Conservation (phyloP, 495 filamentous ascomycete genomes). For the Entonaema liquescens region DNA sequence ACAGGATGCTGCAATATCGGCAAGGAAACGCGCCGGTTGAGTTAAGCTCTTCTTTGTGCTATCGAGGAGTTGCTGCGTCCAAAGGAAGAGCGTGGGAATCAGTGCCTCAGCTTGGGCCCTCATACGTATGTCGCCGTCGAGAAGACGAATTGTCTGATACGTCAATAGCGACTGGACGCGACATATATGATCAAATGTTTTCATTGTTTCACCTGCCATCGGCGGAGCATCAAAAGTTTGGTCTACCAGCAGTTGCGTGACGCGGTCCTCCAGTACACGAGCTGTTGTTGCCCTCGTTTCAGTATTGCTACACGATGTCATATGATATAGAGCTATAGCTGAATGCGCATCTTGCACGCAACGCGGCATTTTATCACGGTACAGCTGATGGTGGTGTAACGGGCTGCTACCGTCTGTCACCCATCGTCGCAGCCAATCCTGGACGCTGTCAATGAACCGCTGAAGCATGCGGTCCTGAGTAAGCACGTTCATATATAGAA, state of each 20-base stretch:
- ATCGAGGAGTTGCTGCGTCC: slow-evolving; percentile 51
- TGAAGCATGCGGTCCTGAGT: slow-evolving; percentile 14
- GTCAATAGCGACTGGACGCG: slow-evolving; percentile 58
- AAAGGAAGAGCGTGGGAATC: slow-evolving; percentile 53
- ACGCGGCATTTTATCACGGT: slow-evolving; percentile 36
- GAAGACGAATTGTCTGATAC: slow-evolving; percentile 65
- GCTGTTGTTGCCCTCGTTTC: slow-evolving; percentile 15
- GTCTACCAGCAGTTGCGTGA: slow-evolving; percentile 34
- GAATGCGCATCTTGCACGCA: slow-evolving; percentile 40
- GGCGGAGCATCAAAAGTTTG: slow-evolving; percentile 30
- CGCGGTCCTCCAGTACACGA: slow-evolving; percentile 39
- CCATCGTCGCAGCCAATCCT: slow-evolving; percentile 39
- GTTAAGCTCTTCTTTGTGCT: slow-evolving; percentile 39
- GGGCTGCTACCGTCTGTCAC: slow-evolving; percentile 37
- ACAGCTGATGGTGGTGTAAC: slow-evolving; percentile 35
- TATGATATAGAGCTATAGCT: slow-evolving; percentile 31
- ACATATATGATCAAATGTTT: slow-evolving; percentile 51
- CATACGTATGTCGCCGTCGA: slow-evolving; percentile 64
- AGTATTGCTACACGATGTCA: slow-evolving; percentile 1
- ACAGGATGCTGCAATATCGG: not conserved
- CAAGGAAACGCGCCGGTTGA: slow-evolving; percentile 34
- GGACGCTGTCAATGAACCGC: slow-evolving; percentile 30
- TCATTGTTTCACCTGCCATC: not conserved
- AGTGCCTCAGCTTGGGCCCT: slow-evolving; percentile 56
- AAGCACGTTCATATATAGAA: not conserved